Percentiles rank a stretch among this genome's conserved stretches.
Conservation (phyloP, 1,139 yeast species). For the Diutina mesorugosa region DNA sequence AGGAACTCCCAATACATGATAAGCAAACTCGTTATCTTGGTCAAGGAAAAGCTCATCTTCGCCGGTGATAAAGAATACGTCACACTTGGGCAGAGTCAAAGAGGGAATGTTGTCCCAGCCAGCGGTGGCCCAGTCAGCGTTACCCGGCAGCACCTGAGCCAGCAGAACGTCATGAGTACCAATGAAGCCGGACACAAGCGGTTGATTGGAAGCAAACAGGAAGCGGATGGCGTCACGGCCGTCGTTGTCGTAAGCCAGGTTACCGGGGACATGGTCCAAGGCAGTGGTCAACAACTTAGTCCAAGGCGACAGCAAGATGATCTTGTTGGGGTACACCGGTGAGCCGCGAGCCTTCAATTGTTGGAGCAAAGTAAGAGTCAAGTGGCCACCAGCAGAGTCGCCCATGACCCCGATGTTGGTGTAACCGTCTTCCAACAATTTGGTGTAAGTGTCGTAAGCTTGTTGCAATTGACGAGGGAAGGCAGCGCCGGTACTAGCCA, state of each 20-base stretch:
- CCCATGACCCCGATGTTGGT: constrained; percentile 16
- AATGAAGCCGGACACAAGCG: background rate
- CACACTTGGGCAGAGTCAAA: background rate
- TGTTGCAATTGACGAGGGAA: constrained; percentile 25
- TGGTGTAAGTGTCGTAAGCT: constrained; percentile 17
- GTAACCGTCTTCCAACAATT: constrained; percentile 13
- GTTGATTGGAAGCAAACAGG: background rate
- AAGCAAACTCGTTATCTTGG: background rate
- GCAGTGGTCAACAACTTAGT: background rate
- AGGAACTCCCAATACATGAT: constrained; percentile 4
- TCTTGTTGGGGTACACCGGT: constrained; percentile 1
- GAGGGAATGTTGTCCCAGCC: constrained; percentile 3
- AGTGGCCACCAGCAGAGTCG: constrained; percentile 9
- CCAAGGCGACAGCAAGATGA: background rate
- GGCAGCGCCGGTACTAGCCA: constrained; percentile 18
- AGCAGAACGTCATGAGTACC: background rate
- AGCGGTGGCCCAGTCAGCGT: background rate
- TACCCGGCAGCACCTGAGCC: background rate
- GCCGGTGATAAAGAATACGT: background rate
- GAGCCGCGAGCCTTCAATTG: background rate
- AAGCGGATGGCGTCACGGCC: background rate
- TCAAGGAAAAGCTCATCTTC: constrained; percentile 3
- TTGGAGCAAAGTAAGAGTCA: constrained; percentile 6
- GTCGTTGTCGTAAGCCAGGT: background rate
- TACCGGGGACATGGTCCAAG: background rate